These are phyloP conservation scores for Rhodosporidiobolus odoratus DNA, from an alignment of 768 basidiomycete species.

Conservation along the genomic window DNA sequence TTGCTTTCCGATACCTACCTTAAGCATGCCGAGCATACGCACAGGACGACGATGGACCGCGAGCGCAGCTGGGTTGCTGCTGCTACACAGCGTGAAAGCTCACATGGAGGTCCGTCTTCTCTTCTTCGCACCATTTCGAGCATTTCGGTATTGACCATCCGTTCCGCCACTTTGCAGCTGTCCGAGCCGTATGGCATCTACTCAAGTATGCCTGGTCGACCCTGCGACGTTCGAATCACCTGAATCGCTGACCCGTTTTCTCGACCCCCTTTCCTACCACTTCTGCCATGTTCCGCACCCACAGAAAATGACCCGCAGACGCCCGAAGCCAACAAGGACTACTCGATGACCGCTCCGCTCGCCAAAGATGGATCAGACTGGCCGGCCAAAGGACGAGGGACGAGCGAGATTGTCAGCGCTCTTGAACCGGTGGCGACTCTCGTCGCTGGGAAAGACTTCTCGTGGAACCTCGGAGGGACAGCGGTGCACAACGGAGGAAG, in stretches of 20 bases:
- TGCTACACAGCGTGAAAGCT: too few species aligned
- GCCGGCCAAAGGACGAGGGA: slow-evolving; percentile 1
- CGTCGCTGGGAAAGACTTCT: slow-evolving; percentile 16
- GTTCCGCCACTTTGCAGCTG: slow-evolving; percentile 5
- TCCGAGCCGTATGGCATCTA: slow-evolving; percentile 5
- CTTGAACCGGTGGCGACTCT: slow-evolving; percentile 12
- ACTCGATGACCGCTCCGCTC: slow-evolving; percentile 25
- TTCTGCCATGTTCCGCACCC: not conserved
- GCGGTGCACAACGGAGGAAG: slow-evolving; percentile 22
- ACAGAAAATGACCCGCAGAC: slow-evolving; percentile 7
- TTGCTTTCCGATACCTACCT: too few species aligned
- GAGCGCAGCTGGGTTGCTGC: too few species aligned
- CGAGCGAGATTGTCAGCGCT: slow-evolving; percentile 5
- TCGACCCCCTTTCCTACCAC: not conserved
- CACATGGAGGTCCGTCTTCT: not conserved
- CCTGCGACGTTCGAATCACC: not conserved
- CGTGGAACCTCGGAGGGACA: slow-evolving; percentile 13
- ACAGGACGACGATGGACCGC: too few species aligned
- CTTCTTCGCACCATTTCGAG: not conserved
- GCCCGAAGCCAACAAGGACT: slow-evolving; percentile 18
- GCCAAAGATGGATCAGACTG: slow-evolving; percentile 4
- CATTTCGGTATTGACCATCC: too few species aligned
- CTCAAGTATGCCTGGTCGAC: not conserved
- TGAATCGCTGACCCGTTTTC: not conserved
- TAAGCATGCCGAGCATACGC: too few species aligned